Evolutionary conservation across 78 protist genomes (phyloP), one percentile per base, ranked within the genome.

Genomic region (Dictyostelium purpureum): DNA sequence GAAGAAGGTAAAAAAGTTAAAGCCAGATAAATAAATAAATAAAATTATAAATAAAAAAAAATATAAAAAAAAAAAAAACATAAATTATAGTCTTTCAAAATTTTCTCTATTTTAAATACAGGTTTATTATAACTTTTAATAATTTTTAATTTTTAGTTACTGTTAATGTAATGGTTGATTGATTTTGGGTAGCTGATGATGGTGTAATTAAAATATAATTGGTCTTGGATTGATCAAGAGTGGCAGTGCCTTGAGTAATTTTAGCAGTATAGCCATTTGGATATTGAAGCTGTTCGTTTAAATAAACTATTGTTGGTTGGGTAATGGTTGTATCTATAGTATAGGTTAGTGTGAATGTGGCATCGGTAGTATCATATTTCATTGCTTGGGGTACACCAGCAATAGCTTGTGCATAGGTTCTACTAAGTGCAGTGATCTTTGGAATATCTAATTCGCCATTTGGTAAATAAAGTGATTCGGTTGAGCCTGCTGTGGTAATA

Each of bases 341-440:
- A 26, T 79, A 91, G 4, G 45, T 19, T 3, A 91, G 28, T 31
- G n/a, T 3, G 57, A 91, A 79, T 19, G 24, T 33, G 24, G 67
- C 28, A 19, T 71, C 35, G 1, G 31, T 18, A 1, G 70, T 31
- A 59, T 91, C 59, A 42, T 71, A 95, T 2, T 5, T 16, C 88
- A 82, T 77, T 26, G 18, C 4, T 24, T 7, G 2, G 49, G 97
- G 97, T 0, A 16, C 11, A 40, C 97, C 97, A 18, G 92, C 81
- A 45, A 87, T 71, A 1, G 87, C 79, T 65, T 77, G 90, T 24
- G 97, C 94, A 57, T 87, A 93, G 26, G 97, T 78, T 37, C 96
- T 54, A 11, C 88, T 40, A 7, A 95, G 82, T 3, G 94, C 59
- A 16, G 57, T 77, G 6, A 94, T 43, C 69, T 94, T 94, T n/a